A percentile compares a stretch with the other conserved stretches of the same genome.
Evolutionary conservation across 1,139 yeast species (phyloP).

Genomic region (Ogataea hybrid): DNA sequence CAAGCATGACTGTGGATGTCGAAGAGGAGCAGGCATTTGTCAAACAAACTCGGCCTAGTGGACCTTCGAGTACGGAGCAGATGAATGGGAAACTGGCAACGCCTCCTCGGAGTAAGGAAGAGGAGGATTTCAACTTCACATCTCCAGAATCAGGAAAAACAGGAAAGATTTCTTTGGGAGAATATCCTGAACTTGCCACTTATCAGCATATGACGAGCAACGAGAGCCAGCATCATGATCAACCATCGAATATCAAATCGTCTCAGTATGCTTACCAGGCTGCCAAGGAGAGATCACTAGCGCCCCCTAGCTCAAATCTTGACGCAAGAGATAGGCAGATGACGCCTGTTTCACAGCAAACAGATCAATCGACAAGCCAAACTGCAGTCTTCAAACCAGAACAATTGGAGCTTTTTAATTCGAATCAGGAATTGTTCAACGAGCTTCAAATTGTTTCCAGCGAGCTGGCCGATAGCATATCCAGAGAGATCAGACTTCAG

Average conservation of each 20-base stretch:
- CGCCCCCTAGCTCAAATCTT: no score
- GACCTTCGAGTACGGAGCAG: no score
- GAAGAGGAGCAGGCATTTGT: not conserved
- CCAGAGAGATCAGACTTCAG: slow-evolving; percentile 62
- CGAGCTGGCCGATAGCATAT: slow-evolving; percentile 69
- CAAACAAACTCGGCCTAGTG: no score
- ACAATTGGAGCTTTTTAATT: slow-evolving; percentile 59
- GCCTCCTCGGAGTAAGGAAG: slow-evolving; percentile 1
- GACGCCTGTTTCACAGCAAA: no score
- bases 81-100: not conserved
- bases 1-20: slow-evolving; percentile 4
- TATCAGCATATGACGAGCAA: slow-evolving; percentile 1
- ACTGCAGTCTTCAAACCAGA: slow-evolving; percentile 45
- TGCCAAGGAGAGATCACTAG: no score
- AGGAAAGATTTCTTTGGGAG: slow-evolving; percentile 1
- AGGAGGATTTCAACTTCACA: slow-evolving; percentile 12
- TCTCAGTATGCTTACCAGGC: not conserved
- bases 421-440: slow-evolving; percentile 54
- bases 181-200: slow-evolving; percentile 2
- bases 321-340: no score
- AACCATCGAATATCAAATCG: not conserved
- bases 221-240: not conserved
- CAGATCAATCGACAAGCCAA: not conserved
- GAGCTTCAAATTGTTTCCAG: slow-evolving; percentile 68
- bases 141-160: slow-evolving; percentile 12